A percentile compares a stretch with the other conserved stretches of the same genome.
phyloP scores from a whole-genome alignment of 2,329 filamentous ascomycete genomes.

The Cladosporium sp. region DNA sequence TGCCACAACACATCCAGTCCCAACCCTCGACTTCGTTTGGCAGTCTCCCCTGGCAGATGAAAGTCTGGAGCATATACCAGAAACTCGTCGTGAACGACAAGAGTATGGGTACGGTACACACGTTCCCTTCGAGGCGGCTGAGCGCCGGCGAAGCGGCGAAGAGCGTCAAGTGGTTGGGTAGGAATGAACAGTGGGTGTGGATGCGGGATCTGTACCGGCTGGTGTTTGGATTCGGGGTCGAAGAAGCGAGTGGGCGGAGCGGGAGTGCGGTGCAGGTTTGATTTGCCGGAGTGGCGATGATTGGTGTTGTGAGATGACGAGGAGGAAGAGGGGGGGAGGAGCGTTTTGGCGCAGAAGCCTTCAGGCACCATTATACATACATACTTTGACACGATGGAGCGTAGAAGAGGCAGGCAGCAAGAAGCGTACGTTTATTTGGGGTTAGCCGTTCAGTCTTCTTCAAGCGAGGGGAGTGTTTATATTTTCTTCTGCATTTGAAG shows the following conservation, averaged over 20 bases:
- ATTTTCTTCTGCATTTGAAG: too few species aligned
- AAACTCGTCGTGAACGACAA: conserved; percentile 75
- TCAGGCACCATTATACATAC: too few species aligned
- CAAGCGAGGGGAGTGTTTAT: too few species aligned
- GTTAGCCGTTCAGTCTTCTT: too few species aligned
- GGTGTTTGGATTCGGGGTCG: conserved; percentile 80
- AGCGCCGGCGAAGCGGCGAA: conserved; percentile 75
- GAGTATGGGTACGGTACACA: conserved; percentile 59
- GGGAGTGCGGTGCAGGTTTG: conserved; percentile 50
- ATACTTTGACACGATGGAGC: too few species aligned
- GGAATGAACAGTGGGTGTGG: conserved; percentile 74
- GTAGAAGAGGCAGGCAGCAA: too few species aligned
- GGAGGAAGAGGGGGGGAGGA: too few species aligned
- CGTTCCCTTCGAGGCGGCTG: conserved; percentile 63
- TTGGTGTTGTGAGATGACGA: too few species aligned
- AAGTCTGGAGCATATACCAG: conserved; percentile 77
- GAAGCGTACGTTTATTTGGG: too few species aligned
- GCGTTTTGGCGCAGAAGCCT: too few species aligned
- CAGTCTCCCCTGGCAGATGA: conserved; percentile 66
- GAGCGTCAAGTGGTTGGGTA: conserved; percentile 74
- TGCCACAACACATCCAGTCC: conserved; percentile 75
- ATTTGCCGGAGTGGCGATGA: too few species aligned
- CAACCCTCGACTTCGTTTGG: conserved; percentile 80
- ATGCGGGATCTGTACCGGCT: conserved; percentile 78
- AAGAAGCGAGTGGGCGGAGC: conserved; percentile 72